Evolutionary conservation across 306 rosid genomes (phyloP), one percentile per base, ranked within the genome.

Genomic region (Sicyos baderoa): DNA sequence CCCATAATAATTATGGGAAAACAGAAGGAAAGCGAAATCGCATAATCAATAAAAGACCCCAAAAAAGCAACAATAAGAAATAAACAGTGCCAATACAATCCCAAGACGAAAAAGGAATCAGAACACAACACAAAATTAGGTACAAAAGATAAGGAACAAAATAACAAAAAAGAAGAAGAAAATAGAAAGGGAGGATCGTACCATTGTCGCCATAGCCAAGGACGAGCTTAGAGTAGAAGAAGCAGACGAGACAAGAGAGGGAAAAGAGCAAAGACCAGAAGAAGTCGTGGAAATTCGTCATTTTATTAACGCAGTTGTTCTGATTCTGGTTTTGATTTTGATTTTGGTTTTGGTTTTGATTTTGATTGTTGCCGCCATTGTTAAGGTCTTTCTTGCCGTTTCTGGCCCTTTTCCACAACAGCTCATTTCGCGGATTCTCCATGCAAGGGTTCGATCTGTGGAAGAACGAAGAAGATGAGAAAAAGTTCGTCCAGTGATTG

Each of bases 201-300:
- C 91, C 97, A 82, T 69, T 79, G 27, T 71, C 80, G 19, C 85
- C 91, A 48, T 82, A 82, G 76, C 86, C 86, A 56, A 84, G 77
- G 69, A 79, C 84, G 77, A 84, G 87, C 19, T 75, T 76, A 70
- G 85, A 74, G 79, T 84, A 78, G 84, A 81, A 79, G 71, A 85
- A 58, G 78, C 86, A 84, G 51, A 81, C 71, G 54, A 91, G 84
- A 56, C 89, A 88, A 83, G 88, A 86, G 0, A 88, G 80, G 2
- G 89, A 86, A 73, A 91, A 72, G 55, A 88, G 27, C 69, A 88
- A 81, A 70, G 97, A 83, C 17, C 86, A 74, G 44, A 93, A 90
- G 51, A 88, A 83, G 75, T 87, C 87, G 48, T 74, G 82, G 29
- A 85, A 81, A 81, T 81, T 79, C 71, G 62, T 76, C 44, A 53